Base-by-base conservation (phyloP, 2,329 filamentous ascomycete genomes). In the Aurifilum marmelostoma region DNA sequence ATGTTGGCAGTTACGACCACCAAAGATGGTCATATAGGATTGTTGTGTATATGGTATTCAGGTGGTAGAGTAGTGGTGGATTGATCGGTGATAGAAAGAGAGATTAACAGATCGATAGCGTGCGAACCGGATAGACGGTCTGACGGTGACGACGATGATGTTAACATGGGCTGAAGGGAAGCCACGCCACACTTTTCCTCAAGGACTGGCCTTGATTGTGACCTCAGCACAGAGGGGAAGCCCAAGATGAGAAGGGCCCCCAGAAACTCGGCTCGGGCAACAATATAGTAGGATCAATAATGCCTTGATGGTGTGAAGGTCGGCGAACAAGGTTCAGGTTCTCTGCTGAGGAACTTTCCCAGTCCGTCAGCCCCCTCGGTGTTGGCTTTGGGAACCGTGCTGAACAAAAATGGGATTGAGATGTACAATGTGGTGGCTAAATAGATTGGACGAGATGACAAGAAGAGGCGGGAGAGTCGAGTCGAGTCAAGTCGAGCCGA, bases 401-500 rank as follows among this genome's bases (percentile, higher is more conserved):
- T 56, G 52, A 32, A n/a, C 7, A 47, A n/a, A n/a, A 21, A 9
- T 29, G 52, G 24, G 27, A 37, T 59, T 37, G 56, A 18, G 56
- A 34, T 12, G 18, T 9, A 21, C 12, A n/a, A 12, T 58, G 14
- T 29, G 16, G 60, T 63, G 41, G 27, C 59, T 18, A 21, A 32
- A 63, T 11, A 63, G 39, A 63, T 47, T 14, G 41, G 61, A 63
- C 41, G 39, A 63, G 61, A 63, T 50, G 61, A 27, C 27, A 50
- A 63, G 24, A 50, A 43, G 16, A 34, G 29, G 41, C 11, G 61
- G n/a, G 34, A 34, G 34, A 34, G 60, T 29, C 39, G 12, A 24
- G 21, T 34, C 27, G 27, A 8, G n/a, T 18, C 21, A 14, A 43
- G 21, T 24, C 21, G 21, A 50, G 47, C 21, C n/a, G 16, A 16